Evolutionary conservation across 2,329 filamentous ascomycete species (phyloP).

Genomic region (Pseudogymnoascus sp.): DNA sequence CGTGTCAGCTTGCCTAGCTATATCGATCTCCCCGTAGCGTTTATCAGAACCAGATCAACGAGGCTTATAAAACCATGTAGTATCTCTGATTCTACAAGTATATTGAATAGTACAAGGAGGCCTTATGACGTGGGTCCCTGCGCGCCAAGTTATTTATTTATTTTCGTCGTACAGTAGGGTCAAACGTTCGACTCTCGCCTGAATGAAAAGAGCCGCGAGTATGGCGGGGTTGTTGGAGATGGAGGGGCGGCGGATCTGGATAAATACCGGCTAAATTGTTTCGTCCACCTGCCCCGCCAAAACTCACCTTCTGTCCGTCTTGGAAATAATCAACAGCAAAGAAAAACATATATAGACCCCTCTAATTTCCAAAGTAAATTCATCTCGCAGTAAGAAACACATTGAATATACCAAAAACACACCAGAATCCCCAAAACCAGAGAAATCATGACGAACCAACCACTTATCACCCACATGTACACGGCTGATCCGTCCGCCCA

Average conservation of each 20-base stretch:
- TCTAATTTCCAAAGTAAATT: neutral
- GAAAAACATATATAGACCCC: neutral
- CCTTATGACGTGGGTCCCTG: neutral
- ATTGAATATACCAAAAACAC: neutral
- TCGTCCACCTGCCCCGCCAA: neutral
- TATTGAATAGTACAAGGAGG: neutral
- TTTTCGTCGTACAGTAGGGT: neutral
- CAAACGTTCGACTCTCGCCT: neutral
- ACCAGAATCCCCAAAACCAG: neutral
- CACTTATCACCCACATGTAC: slow-evolving; percentile 68
- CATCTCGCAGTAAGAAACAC: neutral
- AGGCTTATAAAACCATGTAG: neutral
- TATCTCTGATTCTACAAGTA: neutral
- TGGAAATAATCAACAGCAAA: neutral
- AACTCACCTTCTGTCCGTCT: slow-evolving; percentile 2
- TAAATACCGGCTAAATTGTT: slow-evolving; percentile 2
- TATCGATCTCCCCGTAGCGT: neutral
- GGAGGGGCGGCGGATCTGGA: slow-evolving; percentile 6
- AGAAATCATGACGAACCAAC: slow-evolving; percentile 25
- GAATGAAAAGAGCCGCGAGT: slow-evolving; percentile 6
- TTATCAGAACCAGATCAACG: neutral
- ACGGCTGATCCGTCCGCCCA: slow-evolving; percentile 76
- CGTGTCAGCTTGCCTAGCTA: neutral
- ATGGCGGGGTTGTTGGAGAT: slow-evolving; percentile 4
- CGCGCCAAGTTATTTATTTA: neutral